Evolutionary conservation across 371 early-diverging fungal species (phyloP), one percentile per base, ranked within the genome.

Genomic region (Actinomortierella ambigua): DNA sequence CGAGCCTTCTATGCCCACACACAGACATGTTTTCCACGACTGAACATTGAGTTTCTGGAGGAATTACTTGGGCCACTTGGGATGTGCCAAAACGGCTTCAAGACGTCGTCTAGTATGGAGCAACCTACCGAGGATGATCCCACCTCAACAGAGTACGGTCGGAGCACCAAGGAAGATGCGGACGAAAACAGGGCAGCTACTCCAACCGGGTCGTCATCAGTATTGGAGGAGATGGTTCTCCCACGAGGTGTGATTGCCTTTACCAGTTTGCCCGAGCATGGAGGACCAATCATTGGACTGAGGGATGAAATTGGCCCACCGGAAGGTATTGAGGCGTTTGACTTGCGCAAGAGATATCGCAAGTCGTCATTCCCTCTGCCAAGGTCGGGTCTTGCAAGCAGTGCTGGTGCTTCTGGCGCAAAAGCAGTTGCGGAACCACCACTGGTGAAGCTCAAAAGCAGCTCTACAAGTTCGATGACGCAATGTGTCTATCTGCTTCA

Each of bases 1-100:
- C 85, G 88, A 0, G 69, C 84, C 1, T 65, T 93, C 1, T 77
- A 94, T 28, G 79, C 94, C 11, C 91, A 93, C 55, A 82, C 88
- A 2, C 59, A 85, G 13, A 69, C 81, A 24, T 81, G 85, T 2
- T 83, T 88, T 50, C 80, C 88, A 9, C 80, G 78, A 27, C 66
- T 85, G 51, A 82, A 88, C 61, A 73, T 76, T 18, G 82, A 83
- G 18, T 85, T 95, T 63, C 81, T 87, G 53, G 79, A 82, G 13
- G 79, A 84, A 22, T 79, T 89, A 9, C 65, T 93, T 23, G 77
- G 70, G 11, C 89, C 89, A 14, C 76, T 88, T 14, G 88, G 88
- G 0, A 82, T 66, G 71, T 51, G 65, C 13, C 28, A 50, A 34
- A 4, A 34, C 34, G 11, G 34, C 34, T 34, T 34, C 34, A 34